Evolutionary conservation across 2,329 filamentous ascomycete genomes (phyloP).

Genomic region (Fusarium humuli): DNA sequence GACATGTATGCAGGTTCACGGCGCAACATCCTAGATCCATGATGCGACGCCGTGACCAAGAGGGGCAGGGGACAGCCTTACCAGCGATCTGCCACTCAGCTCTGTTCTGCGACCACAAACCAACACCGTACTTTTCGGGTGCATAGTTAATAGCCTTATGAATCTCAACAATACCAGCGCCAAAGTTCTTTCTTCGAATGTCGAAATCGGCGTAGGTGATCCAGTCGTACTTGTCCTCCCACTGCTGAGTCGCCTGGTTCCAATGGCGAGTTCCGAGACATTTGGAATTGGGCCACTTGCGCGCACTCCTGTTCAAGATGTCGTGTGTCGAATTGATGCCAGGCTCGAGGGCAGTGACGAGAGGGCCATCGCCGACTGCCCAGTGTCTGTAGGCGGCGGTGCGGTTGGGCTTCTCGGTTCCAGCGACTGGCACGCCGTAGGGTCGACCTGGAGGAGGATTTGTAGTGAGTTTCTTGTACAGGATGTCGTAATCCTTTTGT

Average conservation of each 20-base stretch:
- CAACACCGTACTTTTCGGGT: conserved; percentile 75
- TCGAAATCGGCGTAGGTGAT: conserved; percentile 84
- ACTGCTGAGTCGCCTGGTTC: conserved; percentile 78
- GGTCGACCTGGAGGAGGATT: conserved; percentile 80
- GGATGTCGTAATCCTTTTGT: conserved; percentile 52
- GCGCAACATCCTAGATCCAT: conserved; percentile 10
- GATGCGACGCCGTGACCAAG: conserved; percentile 5
- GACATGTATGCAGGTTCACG: conserved; percentile 8
- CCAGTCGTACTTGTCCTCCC: conserved; percentile 82
- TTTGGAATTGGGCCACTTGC: conserved; percentile 71
- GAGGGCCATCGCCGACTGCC: conserved; percentile 75
- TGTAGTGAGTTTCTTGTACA: conserved; percentile 65
- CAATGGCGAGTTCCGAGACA: conserved; percentile 87
- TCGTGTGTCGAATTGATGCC: conserved; percentile 80
- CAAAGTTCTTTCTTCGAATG: conserved; percentile 83
- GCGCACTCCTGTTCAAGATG: conserved; percentile 77
- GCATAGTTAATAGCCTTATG: conserved; percentile 77
- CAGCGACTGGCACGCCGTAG: conserved; percentile 82
- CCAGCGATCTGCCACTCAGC: conserved; percentile 88
- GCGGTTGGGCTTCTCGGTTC: conserved; percentile 78
- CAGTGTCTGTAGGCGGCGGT: conserved; percentile 86
- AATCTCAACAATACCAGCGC: conserved; percentile 85
- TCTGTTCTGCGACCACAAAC: conserved; percentile 88
- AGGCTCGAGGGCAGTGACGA: conserved; percentile 79
- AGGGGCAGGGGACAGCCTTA: conserved; percentile 49